phyloP scores from a whole-genome alignment of 805 yeast genomes.

The Pichia phayaonensis region DNA sequence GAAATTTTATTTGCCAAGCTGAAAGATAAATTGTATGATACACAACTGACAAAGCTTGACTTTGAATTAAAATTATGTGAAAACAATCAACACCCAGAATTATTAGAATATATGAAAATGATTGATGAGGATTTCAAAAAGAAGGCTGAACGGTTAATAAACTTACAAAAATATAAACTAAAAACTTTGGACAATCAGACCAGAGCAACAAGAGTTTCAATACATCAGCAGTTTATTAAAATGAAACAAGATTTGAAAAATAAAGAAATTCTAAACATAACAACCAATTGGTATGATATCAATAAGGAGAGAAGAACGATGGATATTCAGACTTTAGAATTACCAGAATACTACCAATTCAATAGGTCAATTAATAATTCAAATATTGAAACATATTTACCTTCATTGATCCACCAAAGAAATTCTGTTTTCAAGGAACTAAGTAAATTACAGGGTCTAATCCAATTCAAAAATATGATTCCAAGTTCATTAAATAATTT shows the following conservation, averaged over 20 bases:
- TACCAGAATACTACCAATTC: conserved; percentile 37
- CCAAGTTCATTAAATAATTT: conserved; percentile 74
- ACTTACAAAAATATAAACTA: conserved; percentile 53
- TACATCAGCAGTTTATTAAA: conserved; percentile 78
- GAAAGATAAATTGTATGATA: conserved; percentile 78
- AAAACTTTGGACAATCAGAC: conserved; percentile 77
- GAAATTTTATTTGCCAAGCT: conserved; percentile 82
- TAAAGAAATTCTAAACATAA: conserved; percentile 60
- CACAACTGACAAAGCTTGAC: conserved; percentile 67
- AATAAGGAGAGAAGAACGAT: conserved; percentile 79
- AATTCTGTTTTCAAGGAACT: conserved; percentile 62
- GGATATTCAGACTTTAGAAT: conserved; percentile 55
- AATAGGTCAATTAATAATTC: conserved; percentile 20
- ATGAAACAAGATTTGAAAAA: conserved; percentile 59
- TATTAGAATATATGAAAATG: conserved; percentile 60
- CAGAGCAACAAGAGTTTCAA: conserved; percentile 63
- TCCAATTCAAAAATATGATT: conserved; percentile 45
- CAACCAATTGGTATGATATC: conserved; percentile 85
- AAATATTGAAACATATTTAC: conserved; percentile 20
- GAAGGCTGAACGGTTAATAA: conserved; percentile 37
- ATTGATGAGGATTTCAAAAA: conserved; percentile 70
- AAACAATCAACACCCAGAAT: conserved; percentile 88
- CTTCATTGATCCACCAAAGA: conserved; percentile 56
- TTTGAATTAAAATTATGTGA: conserved; percentile 82
- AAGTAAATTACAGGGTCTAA: conserved; percentile 60